A percentile compares a stretch with the other conserved stretches of the same genome.
Conservation (phyloP, 495 filamentous ascomycete genomes). For the Aspergillus indologenus region DNA sequence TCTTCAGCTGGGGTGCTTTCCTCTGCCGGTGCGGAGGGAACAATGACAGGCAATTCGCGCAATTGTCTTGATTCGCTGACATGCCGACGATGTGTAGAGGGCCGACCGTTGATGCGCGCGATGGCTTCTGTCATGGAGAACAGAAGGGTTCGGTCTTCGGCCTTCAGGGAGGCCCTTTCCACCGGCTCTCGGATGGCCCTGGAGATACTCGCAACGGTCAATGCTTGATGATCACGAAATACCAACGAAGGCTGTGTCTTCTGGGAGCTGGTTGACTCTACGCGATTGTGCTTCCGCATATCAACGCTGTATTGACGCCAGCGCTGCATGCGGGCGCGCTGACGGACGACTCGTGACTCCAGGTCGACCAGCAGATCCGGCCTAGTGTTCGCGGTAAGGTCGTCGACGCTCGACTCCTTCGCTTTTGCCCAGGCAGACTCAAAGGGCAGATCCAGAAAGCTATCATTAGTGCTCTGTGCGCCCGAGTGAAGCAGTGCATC, state of each 20-base stretch:
- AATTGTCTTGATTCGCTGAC: not conserved
- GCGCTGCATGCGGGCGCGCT: conserved; percentile 60
- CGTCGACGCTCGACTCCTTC: conserved; percentile 49
- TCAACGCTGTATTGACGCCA: conserved; percentile 68
- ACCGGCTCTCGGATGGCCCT: conserved; percentile 40
- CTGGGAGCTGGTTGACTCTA: conserved; percentile 8
- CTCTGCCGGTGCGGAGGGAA: not conserved
- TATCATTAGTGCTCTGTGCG: conserved; percentile 52
- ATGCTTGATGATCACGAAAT: conserved; percentile 38
- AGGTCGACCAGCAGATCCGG: conserved; percentile 55
- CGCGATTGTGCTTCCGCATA: conserved; percentile 20
- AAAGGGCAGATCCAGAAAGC: conserved; percentile 61
- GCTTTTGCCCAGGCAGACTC: conserved; percentile 63
- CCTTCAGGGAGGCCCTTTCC: conserved; percentile 37
- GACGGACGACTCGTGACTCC: conserved; percentile 56
- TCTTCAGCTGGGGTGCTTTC: too few species aligned
- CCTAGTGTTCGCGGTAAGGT: conserved; percentile 40
- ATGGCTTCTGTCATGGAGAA: conserved; percentile 56
- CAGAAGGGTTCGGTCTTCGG: conserved; percentile 49
- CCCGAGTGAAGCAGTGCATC: conserved; percentile 65
- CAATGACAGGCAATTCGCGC: not conserved
- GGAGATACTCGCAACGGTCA: conserved; percentile 43
- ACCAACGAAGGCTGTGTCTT: conserved; percentile 15
- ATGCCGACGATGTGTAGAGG: conserved; percentile 7
- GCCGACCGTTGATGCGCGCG: conserved; percentile 49